phyloP scores from a whole-genome alignment of 768 basidiomycete species.

The Phlegmacium glaucopus region DNA sequence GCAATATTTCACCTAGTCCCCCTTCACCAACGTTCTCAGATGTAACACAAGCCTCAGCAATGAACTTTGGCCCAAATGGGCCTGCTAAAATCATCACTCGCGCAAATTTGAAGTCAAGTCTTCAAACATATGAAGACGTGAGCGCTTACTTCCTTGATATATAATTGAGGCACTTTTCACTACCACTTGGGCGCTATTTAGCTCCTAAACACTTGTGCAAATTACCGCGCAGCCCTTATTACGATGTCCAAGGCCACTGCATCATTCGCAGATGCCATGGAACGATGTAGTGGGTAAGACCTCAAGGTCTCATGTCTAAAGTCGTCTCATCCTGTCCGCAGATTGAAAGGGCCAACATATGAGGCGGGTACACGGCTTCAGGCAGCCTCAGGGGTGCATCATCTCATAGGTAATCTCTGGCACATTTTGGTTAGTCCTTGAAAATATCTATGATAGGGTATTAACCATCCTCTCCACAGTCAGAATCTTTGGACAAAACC shows the following conservation, averaged over 20 bases:
- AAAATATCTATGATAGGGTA: neutral
- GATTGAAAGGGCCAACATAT: constrained; percentile 76
- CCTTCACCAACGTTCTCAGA: constrained; percentile 87
- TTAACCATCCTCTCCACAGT: constrained; percentile 38
- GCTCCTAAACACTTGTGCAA: constrained; percentile 74
- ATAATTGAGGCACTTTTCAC: neutral
- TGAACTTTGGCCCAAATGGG: constrained; percentile 73
- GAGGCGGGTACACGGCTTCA: constrained; percentile 80
- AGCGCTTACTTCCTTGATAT: constrained; percentile 22
- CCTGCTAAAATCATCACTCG: constrained; percentile 83
- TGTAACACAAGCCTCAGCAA: constrained; percentile 70
- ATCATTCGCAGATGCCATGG: constrained; percentile 82
- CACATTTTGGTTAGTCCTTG: constrained; percentile 73
- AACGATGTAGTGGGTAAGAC: constrained; percentile 76
- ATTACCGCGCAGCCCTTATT: constrained; percentile 78
- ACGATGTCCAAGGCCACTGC: constrained; percentile 82
- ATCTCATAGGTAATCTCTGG: constrained; percentile 90
- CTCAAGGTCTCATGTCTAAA: neutral
- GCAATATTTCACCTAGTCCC: constrained; percentile 49
- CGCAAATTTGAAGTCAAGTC: constrained; percentile 68
- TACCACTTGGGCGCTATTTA: constrained; percentile 24
- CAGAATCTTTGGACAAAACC: constrained; percentile 80
- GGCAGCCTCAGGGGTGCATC: constrained; percentile 85
- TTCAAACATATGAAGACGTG: constrained; percentile 82
- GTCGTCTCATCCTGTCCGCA: constrained; percentile 21